These are phyloP conservation scores for Leptographium procerum DNA, from an alignment of 2,329 filamentous ascomycete species.

Conservation along the genomic window DNA sequence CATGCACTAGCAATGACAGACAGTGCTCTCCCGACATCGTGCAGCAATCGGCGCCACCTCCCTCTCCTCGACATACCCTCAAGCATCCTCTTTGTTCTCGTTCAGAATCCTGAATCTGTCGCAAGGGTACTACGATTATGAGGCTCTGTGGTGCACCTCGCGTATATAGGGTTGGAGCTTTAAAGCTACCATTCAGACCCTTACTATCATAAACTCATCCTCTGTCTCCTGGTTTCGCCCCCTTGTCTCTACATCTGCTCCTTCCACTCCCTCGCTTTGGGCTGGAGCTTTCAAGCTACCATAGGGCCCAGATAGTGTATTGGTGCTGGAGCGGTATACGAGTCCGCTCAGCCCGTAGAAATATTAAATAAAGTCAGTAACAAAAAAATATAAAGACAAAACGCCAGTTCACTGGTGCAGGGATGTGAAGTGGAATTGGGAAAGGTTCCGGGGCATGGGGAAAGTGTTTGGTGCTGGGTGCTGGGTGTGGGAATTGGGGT, in stretches of 20 bases:
- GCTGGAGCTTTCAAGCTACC: slow-evolving; percentile 58
- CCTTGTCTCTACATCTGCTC: background rate
- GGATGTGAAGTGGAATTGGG: background rate
- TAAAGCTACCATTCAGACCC: slow-evolving; percentile 39
- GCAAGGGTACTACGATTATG: background rate
- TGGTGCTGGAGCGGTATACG: slow-evolving; percentile 11
- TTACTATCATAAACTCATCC: slow-evolving; percentile 18
- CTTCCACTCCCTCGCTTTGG: slow-evolving; percentile 20
- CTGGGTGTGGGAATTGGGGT: background rate
- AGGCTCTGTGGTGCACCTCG: background rate
- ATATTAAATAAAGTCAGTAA: slow-evolving; percentile 14
- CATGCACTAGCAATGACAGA: slow-evolving; percentile 6
- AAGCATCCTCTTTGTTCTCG: background rate
- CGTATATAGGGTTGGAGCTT: slow-evolving; percentile 31
- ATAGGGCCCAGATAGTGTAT: slow-evolving; percentile 32
- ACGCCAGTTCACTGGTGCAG: slow-evolving; percentile 18
- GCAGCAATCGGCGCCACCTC: background rate
- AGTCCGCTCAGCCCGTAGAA: slow-evolving; percentile 15
- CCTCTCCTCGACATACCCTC: background rate
- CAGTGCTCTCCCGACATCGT: background rate
- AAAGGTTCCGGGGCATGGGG: too few species aligned
- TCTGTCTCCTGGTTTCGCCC: slow-evolving; percentile 7
- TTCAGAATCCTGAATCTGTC: background rate
- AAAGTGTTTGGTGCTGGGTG: background rate
- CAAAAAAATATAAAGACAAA: slow-evolving; percentile 19